phyloP scores from a whole-genome alignment of 106 monocot genomes.

The Dioscorea dumetorum region DNA sequence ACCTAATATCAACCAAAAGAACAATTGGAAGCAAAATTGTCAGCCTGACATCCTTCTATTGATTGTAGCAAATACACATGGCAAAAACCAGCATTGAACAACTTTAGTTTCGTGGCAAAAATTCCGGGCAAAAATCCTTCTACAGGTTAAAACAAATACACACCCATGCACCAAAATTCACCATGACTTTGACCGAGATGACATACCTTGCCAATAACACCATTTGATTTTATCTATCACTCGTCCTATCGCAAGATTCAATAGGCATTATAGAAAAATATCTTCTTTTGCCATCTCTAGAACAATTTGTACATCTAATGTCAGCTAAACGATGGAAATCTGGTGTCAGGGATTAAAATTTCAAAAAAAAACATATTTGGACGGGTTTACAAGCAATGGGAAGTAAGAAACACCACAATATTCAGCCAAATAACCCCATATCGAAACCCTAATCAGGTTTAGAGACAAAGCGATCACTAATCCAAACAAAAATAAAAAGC shows the following conservation, averaged over 20 bases:
- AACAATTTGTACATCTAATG: no score
- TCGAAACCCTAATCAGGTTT: neutral
- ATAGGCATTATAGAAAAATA: no score
- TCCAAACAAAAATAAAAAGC: neutral
- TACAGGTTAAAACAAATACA: neutral
- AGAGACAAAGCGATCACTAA: neutral
- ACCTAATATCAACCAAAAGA: slow-evolving; percentile 31
- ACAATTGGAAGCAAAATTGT: neutral
- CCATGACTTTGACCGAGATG: neutral
- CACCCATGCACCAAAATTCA: neutral
- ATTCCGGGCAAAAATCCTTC: neutral
- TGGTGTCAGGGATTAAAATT: neutral
- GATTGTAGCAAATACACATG: neutral
- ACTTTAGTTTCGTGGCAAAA: neutral
- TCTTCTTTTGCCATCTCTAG: no score
- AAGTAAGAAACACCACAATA: neutral
- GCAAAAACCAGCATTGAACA: no score
- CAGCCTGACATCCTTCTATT: neutral
- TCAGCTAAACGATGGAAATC: no score
- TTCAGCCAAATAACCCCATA: neutral
- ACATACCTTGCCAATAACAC: no score
- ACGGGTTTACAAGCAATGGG: no score
- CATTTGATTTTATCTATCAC: no score
- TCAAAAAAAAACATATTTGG: neutral
- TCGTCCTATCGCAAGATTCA: no score